These are phyloP conservation scores for Termitomyces sp. DNA, from an alignment of 768 basidiomycete species.

Conservation along the genomic window DNA sequence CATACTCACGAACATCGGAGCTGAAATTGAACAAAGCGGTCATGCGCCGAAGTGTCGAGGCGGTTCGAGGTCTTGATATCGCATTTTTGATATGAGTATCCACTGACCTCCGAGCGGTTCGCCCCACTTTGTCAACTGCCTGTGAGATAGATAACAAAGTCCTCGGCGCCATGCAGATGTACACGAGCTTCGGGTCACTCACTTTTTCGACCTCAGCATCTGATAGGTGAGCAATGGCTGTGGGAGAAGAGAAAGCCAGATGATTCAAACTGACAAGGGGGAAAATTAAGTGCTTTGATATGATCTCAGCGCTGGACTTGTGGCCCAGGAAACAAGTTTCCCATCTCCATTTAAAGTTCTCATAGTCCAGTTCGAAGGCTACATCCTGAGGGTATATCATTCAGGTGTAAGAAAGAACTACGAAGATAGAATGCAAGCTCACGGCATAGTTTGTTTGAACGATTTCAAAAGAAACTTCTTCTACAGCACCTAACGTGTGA, in stretches of 20 bases:
- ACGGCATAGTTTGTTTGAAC: conserved; percentile 58
- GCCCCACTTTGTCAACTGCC: conserved; percentile 67
- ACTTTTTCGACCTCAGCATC: conserved; percentile 67
- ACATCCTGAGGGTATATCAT: conserved; percentile 45
- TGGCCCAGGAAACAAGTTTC: conserved; percentile 63
- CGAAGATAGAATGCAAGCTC: conserved; percentile 17
- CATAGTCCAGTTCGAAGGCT: conserved; percentile 54
- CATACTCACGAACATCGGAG: conserved; percentile 56
- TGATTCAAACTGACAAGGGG: conserved; percentile 72
- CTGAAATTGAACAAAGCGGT: conserved; percentile 68
- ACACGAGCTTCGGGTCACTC: conserved; percentile 3
- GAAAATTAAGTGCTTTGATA: conserved; percentile 74
- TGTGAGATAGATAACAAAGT: conserved; percentile 21
- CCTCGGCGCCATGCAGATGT: conserved; percentile 5
- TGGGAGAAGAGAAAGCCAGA: conserved; percentile 58
- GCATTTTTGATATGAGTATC: conserved; percentile 73
- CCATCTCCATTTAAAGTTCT: conserved; percentile 75
- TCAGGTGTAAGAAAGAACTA: conserved; percentile 3
- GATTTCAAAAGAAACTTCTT: conserved; percentile 55
- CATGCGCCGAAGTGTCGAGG: conserved; percentile 65
- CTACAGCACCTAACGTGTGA: conserved; percentile 60
- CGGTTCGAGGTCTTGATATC: conserved; percentile 61
- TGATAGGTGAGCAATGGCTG: conserved; percentile 50
- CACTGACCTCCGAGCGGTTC: conserved; percentile 59
- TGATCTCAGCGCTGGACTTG: conserved; percentile 61